Evolutionary conservation across 75 land plant genomes (phyloP), one percentile per base, ranked within the genome.

Genomic region (Cupressus sempervirens): DNA sequence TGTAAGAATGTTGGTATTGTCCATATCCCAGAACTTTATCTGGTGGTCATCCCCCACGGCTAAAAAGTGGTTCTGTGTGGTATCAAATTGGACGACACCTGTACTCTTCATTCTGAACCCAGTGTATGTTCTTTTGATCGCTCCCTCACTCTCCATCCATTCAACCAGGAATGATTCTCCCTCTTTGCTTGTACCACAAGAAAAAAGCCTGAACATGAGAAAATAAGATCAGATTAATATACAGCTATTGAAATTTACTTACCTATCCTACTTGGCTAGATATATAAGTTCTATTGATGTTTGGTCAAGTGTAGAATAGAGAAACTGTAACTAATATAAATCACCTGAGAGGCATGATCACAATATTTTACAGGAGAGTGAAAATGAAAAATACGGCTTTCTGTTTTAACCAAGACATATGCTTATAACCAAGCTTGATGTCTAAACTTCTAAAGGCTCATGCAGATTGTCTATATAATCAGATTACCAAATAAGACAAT

Each of bases 141-240:
- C 87, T 84, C 87, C 87, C 36, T 86, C 87, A 86, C 87, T 86
- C 36, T 86, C 87, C 62, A 84, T 86, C 87, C 87, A 86, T 23
- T 86, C 87, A 36, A 86, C 87, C 35, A 86, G 87, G 46, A 29
- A 65, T 0, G 87, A 86, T 2, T 86, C 87, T 36, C 87, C 87
- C 0, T 86, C 87, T 84, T 86, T 86, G 74, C 87, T 86, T 84
- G 87, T 86, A 4, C 87, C 87, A 62, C 87, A 86, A 5, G 86
- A 86, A 45, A 86, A 86, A 16, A 86, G 83, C 58, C 87, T 86
- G 46, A 11, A 13, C 35, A 32, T 12, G 7, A 68, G 73, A 68
- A 68, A 68, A 68, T 56, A 68, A 30, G 12, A 68, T 30, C 10
- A 29, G 73, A 56, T 4, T 16, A 56, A 56, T 56, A 20, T 20